A percentile compares a stretch with the other conserved stretches of the same genome.
phyloP scores from a whole-genome alignment of 495 filamentous ascomycete species.

The Xylaria flabelliformis region DNA sequence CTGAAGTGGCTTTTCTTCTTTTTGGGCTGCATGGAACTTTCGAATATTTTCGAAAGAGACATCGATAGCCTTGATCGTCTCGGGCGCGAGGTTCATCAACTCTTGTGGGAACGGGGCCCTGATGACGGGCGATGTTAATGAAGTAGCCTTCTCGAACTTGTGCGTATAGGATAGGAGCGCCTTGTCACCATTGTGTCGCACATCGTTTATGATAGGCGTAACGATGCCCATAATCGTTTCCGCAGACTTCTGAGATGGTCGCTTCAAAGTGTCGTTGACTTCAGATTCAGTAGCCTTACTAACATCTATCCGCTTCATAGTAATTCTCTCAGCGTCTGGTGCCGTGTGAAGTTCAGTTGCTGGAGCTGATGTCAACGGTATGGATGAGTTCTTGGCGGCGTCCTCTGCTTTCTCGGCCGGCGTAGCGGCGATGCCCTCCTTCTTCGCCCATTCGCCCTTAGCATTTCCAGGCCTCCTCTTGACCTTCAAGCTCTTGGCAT shows the following conservation, averaged over 20 bases:
- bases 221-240: slow-evolving; percentile 90
- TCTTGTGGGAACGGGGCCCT: slow-evolving; percentile 82
- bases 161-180: slow-evolving; percentile 90
- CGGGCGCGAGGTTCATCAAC: slow-evolving; percentile 82
- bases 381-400: slow-evolving; percentile 37
- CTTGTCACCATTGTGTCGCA: slow-evolving; percentile 80
- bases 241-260: slow-evolving; percentile 90
- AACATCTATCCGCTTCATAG: slow-evolving; percentile 80
- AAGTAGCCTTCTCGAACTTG: slow-evolving; percentile 95
- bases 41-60: slow-evolving; percentile 91
- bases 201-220: slow-evolving; percentile 85
- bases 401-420: slow-evolving; percentile 48
- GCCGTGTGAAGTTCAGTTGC: slow-evolving; percentile 50
- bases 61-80: slow-evolving; percentile 91
- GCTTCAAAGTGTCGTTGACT: slow-evolving; percentile 74
- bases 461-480: slow-evolving; percentile 91
- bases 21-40: slow-evolving; percentile 89
- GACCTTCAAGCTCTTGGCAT: slow-evolving; percentile 92
- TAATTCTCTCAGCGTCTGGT: slow-evolving; percentile 67
- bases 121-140: slow-evolving; percentile 85
- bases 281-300: slow-evolving; percentile 63
- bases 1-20: slow-evolving; percentile 72
- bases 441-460: slow-evolving; percentile 86
- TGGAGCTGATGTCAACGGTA: slow-evolving; percentile 34
- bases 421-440: slow-evolving; percentile 67